Base-by-base conservation (phyloP, 2,329 filamentous ascomycete species). In the Colletotrichum falcatum region DNA sequence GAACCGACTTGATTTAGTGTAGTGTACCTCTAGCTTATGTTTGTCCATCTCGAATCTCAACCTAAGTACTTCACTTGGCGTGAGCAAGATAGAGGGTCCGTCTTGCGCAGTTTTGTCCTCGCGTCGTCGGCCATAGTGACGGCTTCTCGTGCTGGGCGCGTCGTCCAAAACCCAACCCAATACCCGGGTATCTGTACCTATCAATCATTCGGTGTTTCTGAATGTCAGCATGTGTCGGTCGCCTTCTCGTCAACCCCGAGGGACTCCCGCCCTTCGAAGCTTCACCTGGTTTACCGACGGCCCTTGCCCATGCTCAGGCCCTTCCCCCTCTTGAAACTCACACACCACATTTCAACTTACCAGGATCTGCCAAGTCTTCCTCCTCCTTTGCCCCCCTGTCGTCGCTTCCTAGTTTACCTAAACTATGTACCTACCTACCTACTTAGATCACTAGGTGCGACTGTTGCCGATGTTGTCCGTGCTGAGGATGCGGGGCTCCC, bases 281-380 rank as follows among this genome's bases (percentile, higher is more conserved):
- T n/a, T 54, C 12, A 35, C 51, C 51, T 11, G 12, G 12, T 35
- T 18, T 20, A 26, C 18, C 20, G 30, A 14, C n/a, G n/a, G n/a
- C 42, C 35, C 54, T 18, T 53, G 54, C 42, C 65, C 65, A 56
- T 63, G 59, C 60, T n/a, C n/a, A 26, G 37, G 16, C 55, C 51
- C 65, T 66, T 23, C 26, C 49, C 65, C 39, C 53, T 54, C 61
- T 65, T 59, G 61, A 65, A 69, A 69, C 66, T 42, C 54, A 65
- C 59, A 39, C 61, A 60, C 49, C 37, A 35, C 35, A 28, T 28
- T 51, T 61, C 18, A 54, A 55, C 14, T 33, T 44, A 53, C 48
- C 4, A 62, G 46, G 46, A 26, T 62, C 48, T 44, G 59, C 48
- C 26, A 53, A 28, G 8, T 26, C 28, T 46, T 28, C 20, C 42